Conservation (phyloP, 257 asterid species). For the Lavandula angustifolia region DNA sequence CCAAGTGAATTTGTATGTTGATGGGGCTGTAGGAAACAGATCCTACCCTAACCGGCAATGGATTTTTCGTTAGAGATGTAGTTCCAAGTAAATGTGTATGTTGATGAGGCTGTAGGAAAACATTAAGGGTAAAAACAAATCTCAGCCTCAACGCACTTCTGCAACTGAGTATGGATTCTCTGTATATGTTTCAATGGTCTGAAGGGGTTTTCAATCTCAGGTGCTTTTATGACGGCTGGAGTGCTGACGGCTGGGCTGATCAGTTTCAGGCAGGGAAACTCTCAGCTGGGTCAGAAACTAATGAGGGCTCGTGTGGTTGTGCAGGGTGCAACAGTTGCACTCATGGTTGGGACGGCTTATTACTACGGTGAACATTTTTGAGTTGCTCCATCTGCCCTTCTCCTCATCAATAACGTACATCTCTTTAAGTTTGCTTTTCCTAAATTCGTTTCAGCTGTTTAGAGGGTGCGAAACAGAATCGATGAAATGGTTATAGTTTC, state of each 20-base stretch:
- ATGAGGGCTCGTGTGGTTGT: constrained; percentile 99
- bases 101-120: not conserved
- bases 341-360: constrained; percentile 95
- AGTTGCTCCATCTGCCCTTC: not conserved
- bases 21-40: not conserved
- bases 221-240: constrained; percentile 92
- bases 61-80: not conserved
- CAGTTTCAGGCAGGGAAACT: constrained; percentile 83
- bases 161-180: not conserved
- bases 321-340: constrained; percentile 94
- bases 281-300: constrained; percentile 83
- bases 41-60: not conserved
- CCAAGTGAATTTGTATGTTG: constrained; percentile 8
- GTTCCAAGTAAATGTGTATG: constrained; percentile 8
- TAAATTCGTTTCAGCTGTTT: not conserved
- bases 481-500: too few species aligned
- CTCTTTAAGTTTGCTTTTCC: not conserved
- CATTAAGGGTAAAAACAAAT: not conserved
- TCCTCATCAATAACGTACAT: constrained; percentile 4
- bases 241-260: constrained; percentile 88
- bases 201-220: constrained; percentile 53
- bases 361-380: constrained; percentile 70
- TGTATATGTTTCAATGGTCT: constrained; percentile 1
- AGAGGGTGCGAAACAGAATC: not conserved
- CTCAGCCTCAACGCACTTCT: not conserved